Evolutionary conservation across 495 filamentous ascomycete genomes (phyloP).

Genomic region (Hypomontagnella monticulosa): DNA sequence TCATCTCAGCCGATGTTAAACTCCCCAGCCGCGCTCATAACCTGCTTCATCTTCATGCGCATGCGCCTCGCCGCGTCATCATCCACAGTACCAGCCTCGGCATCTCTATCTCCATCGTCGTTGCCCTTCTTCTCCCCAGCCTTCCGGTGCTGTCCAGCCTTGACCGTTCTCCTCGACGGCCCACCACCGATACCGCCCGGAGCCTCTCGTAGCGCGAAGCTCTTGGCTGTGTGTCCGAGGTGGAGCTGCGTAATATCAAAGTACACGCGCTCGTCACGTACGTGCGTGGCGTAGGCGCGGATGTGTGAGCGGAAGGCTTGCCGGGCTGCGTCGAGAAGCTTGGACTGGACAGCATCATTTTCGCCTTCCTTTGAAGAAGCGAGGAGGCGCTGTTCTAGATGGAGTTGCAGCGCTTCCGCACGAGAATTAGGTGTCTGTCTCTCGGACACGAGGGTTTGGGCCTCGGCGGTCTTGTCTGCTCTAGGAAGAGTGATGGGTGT

Average conservation of each 20-base stretch:
- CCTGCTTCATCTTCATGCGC: constrained; percentile 80
- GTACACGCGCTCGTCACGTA: constrained; percentile 78
- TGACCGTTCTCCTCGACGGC: constrained; percentile 50
- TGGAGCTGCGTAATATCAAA: constrained; percentile 92
- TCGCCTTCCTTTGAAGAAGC: constrained; percentile 43
- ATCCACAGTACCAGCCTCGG: constrained; percentile 56
- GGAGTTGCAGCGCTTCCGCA: constrained; percentile 59
- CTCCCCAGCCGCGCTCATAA: constrained; percentile 78
- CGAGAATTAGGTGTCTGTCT: constrained; percentile 54
- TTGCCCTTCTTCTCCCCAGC: constrained; percentile 35
- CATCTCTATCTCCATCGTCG: constrained; percentile 26
- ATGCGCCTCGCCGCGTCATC: constrained; percentile 77
- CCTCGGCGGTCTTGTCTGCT: constrained; percentile 35
- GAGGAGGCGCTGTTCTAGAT: constrained; percentile 60
- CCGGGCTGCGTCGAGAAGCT: constrained; percentile 73
- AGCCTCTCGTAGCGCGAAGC: constrained; percentile 86
- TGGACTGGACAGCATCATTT: constrained; percentile 32
- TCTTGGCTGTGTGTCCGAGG: constrained; percentile 92
- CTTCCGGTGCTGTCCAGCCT: constrained; percentile 33
- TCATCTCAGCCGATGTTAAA: constrained; percentile 81
- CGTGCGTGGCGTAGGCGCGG: constrained; percentile 93
- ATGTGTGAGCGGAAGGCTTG: constrained; percentile 91
- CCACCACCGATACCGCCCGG: constrained; percentile 78
- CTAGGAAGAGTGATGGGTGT: constrained; percentile 51
- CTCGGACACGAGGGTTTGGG: constrained; percentile 35